These are phyloP conservation scores for Abrus precatorius DNA, from an alignment of 306 rosid genomes.

Conservation along the genomic window DNA sequence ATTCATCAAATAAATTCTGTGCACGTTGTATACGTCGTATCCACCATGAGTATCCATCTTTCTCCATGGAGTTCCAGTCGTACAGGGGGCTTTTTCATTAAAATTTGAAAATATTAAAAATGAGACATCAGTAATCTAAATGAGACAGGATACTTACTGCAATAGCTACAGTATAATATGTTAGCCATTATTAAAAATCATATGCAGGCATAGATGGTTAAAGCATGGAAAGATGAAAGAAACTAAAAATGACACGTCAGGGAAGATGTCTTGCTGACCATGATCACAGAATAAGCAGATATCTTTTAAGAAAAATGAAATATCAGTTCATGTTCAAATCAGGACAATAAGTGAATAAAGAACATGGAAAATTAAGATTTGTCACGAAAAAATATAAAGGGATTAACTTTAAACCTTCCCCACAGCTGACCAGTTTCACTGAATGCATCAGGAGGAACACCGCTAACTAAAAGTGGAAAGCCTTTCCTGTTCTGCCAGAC, in stretches of 20 bases:
- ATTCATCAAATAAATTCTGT: slow-evolving; percentile 81
- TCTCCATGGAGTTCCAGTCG: slow-evolving; percentile 97
- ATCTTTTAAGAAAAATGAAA: slow-evolving; percentile 20
- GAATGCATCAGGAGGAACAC: slow-evolving; percentile 97
- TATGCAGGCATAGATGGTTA: slow-evolving; percentile 2
- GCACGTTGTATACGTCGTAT: slow-evolving; percentile 83
- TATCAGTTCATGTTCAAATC: slow-evolving; percentile 27
- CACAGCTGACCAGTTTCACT: slow-evolving; percentile 98
- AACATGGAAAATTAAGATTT: slow-evolving; percentile 30
- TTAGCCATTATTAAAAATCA: slow-evolving; percentile 6
- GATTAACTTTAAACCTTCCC: slow-evolving; percentile 74
- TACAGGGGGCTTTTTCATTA: slow-evolving; percentile 80
- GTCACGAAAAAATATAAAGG: slow-evolving; percentile 9
- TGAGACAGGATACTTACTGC: slow-evolving; percentile 6
- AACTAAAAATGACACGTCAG: slow-evolving; percentile 3
- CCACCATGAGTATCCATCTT: slow-evolving; percentile 98
- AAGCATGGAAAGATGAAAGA: slow-evolving; percentile 29
- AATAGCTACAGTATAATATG: slow-evolving; percentile 24
- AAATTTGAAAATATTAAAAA: slow-evolving; percentile 38
- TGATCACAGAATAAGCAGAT: slow-evolving; percentile 35
- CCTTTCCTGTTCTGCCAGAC: slow-evolving; percentile 80
- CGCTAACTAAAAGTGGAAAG: slow-evolving; percentile 90
- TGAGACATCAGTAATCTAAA: slow-evolving; percentile 44
- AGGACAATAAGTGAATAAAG: slow-evolving; percentile 25
- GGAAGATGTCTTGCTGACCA: slow-evolving; percentile 1